A percentile compares a stretch with the other conserved stretches of the same genome.
Conservation (phyloP, 1,284 basidiomycete species). For the Phaffia rhodozyma region DNA sequence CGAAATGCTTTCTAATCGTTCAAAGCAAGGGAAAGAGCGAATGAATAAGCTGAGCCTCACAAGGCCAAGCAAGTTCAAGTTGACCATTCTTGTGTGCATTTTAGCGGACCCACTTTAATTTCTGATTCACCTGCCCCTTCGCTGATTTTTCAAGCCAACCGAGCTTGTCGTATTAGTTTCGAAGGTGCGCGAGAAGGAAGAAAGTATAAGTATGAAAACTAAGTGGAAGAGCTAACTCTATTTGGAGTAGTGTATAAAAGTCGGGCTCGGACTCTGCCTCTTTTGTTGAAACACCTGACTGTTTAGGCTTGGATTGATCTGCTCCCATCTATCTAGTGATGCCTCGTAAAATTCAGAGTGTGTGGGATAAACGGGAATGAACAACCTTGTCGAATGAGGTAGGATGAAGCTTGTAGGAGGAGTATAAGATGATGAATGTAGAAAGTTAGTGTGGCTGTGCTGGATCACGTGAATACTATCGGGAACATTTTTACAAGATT, state of each 20-base stretch:
- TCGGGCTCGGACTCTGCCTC: conserved; percentile 1
- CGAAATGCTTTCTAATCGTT: conserved; percentile 59
- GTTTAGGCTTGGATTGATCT: conserved; percentile 12
- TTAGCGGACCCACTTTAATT: conserved; percentile 54
- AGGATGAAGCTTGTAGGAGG: too few species aligned
- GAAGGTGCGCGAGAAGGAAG: too few species aligned
- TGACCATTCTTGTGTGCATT: not conserved
- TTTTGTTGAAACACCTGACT: not conserved
- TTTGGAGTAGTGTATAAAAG: conserved; percentile 16
- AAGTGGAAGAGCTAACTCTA: not conserved
- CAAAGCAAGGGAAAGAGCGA: conserved; percentile 16
- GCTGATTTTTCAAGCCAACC: conserved; percentile 35
- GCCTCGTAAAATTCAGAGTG: too few species aligned
- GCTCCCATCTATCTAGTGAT: conserved; percentile 10
- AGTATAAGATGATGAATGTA: too few species aligned
- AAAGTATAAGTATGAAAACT: too few species aligned
- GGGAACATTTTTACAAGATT: too few species aligned
- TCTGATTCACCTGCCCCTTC: conserved; percentile 73
- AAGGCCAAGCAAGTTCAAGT: not conserved
- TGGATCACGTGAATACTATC: too few species aligned
- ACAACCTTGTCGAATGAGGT: too few species aligned
- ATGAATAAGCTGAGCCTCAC: not conserved
- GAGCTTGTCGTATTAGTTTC: too few species aligned
- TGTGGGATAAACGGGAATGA: too few species aligned
- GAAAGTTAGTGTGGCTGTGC: too few species aligned